These are phyloP conservation scores for Botrytis elliptica DNA, from an alignment of 2,329 filamentous ascomycete genomes.

Conservation along the genomic window DNA sequence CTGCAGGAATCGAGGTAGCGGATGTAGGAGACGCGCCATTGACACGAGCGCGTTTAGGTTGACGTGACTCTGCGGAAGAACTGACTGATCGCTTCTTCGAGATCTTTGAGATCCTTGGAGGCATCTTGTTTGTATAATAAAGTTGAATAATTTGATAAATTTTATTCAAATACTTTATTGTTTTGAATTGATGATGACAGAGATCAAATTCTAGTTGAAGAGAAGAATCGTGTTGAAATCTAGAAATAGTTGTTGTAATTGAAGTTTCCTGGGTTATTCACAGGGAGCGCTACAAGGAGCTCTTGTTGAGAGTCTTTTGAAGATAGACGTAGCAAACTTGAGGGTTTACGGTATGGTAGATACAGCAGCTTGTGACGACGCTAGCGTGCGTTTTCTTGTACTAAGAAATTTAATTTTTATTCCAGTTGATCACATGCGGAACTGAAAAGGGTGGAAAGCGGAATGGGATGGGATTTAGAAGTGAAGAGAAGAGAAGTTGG, in stretches of 20 bases:
- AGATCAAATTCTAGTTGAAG: background rate
- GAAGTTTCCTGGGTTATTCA: background rate
- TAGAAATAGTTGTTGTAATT: background rate
- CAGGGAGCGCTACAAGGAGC: background rate
- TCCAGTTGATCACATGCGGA: background rate
- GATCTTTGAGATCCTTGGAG: background rate
- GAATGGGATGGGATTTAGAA: background rate
- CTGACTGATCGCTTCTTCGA: background rate
- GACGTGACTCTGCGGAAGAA: background rate
- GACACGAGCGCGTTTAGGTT: background rate
- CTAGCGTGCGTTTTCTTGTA: background rate
- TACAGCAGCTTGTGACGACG: background rate
- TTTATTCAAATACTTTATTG: background rate
- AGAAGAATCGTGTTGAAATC: background rate
- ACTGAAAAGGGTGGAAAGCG: background rate
- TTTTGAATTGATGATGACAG: background rate
- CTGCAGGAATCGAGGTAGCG: background rate
- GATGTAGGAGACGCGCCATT: too few relatives aligned
- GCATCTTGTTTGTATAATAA: background rate
- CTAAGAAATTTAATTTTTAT: too few relatives aligned
- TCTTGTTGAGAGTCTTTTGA: background rate
- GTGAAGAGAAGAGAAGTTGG: background rate
- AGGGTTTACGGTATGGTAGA: background rate
- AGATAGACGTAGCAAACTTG: background rate
- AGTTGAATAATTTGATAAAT: background rate